Evolutionary conservation across 345 rosid species (phyloP), one percentile per base, ranked within the genome.

Genomic region (Aquilaria yunnanensis): DNA sequence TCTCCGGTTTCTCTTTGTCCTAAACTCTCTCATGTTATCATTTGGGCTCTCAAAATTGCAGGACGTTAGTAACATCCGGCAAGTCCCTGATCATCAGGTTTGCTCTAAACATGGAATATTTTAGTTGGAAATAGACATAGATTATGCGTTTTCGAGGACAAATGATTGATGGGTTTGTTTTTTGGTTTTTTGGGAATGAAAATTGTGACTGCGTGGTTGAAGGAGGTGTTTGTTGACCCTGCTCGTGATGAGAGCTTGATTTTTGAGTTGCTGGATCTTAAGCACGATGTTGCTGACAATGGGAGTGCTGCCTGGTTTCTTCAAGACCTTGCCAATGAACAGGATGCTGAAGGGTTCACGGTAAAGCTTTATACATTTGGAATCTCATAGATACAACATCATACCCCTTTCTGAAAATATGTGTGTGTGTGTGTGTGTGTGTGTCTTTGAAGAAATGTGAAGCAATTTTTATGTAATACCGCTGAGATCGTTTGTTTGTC

Each of bases 171-270:
- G 12, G 33, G 2, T 6, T 12, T 62, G 29, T 14, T 43, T 49
- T 72, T 14, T 5, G 30, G 5, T 51, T 54, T 51, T 32, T 58
- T 43, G 12, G 47, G 10, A 37, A 54, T 53, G 43, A 71, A 66
- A 23, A 73, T 8, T 41, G 74, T 59, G 78, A 74, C 14, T 65
- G 67, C 32, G 47, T 72, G 69, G 51, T 66, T 63, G 71, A 75
- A 91, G 96, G 98, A 92, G 78, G 92, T 77, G 13, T 87, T 83
- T 75, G 88, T 67, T 68, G 96, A 89, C 73, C 95, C 88, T 57
- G 67, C 84, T 1, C 87, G 95, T 5, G 92, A 92, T 54, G 90
- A 89, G 75, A 92, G 96, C 83, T 89, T 92, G 78, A 69, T 85
- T 37, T 77, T 87, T 61, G 96, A 92, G 89, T 78, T 89, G 5